A percentile compares a stretch with the other conserved stretches of the same genome.
These are phyloP conservation scores for Toxoplasma gondii DNA, from an alignment of 169 alveolate species.

Conservation along the genomic window DNA sequence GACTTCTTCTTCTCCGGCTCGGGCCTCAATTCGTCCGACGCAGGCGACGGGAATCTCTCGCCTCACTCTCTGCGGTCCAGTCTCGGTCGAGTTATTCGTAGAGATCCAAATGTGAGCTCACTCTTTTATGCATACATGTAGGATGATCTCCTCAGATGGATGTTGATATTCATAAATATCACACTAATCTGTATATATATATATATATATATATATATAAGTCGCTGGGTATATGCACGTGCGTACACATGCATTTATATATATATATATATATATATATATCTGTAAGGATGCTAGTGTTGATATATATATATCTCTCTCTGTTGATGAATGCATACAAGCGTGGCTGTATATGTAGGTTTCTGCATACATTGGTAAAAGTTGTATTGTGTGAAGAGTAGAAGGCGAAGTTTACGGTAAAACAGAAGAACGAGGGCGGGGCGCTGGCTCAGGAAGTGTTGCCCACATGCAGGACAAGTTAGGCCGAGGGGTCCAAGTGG, in stretches of 20 bases:
- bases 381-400: too few relatives aligned
- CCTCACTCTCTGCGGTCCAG: slow-evolving; percentile 6
- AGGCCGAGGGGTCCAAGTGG: too few relatives aligned
- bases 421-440: too few relatives aligned
- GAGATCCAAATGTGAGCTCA: slow-evolving; percentile 15
- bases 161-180: not conserved
- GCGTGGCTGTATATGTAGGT: not conserved
- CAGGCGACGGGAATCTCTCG: not conserved
- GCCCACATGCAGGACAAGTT: too few relatives aligned
- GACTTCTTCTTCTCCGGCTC: not conserved
- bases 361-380: too few relatives aligned
- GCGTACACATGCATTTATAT: not conserved
- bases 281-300: not conserved
- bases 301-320: not conserved
- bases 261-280: not conserved
- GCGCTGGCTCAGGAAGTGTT: too few relatives aligned
- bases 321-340: not conserved
- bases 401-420: too few relatives aligned
- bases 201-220: not conserved
- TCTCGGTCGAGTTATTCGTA: slow-evolving; percentile 13
- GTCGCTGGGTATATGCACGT: not conserved
- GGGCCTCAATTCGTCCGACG: not conserved
- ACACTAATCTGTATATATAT: not conserved
- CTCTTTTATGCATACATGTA: not conserved
- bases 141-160: not conserved